phyloP scores from a whole-genome alignment of 371 early-diverging fungal species.

The Conidiobolus incongruus region DNA sequence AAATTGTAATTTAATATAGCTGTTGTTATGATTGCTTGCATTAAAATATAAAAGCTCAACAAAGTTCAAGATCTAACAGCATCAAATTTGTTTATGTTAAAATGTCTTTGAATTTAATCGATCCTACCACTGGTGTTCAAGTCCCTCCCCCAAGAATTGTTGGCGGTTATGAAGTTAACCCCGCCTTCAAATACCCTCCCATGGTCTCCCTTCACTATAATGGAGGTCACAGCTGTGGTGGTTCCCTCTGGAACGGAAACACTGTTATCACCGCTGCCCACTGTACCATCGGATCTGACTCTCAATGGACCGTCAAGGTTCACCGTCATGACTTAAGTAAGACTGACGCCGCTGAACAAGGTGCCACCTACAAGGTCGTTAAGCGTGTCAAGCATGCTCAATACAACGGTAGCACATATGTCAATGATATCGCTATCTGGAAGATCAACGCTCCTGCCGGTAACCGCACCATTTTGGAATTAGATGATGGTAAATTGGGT shows the following conservation, averaged over 20 bases:
- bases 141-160: not conserved
- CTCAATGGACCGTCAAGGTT: not conserved
- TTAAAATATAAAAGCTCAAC: no score
- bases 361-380: not conserved
- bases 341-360: not conserved
- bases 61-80: constrained; percentile 39
- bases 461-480: no score
- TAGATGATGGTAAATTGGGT: not conserved
- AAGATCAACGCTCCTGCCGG: not conserved
- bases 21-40: no score
- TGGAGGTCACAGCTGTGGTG: not conserved
- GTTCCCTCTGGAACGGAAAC: not conserved
- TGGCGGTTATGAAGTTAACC: constrained; percentile 2
- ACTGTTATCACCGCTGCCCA: constrained; percentile 3
- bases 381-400: not conserved
- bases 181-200: not conserved
- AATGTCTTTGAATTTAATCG: not conserved
- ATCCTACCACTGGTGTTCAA: no score
- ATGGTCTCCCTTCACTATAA: not conserved
- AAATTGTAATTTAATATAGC: no score
- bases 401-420: not conserved
- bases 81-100: constrained; percentile 31
- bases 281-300: not conserved
- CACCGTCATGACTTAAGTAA: constrained; percentile 1
- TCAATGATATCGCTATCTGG: not conserved